These are phyloP conservation scores for Cladophialophora chaetospira DNA, from an alignment of 2,329 filamentous ascomycete genomes.

Conservation along the genomic window DNA sequence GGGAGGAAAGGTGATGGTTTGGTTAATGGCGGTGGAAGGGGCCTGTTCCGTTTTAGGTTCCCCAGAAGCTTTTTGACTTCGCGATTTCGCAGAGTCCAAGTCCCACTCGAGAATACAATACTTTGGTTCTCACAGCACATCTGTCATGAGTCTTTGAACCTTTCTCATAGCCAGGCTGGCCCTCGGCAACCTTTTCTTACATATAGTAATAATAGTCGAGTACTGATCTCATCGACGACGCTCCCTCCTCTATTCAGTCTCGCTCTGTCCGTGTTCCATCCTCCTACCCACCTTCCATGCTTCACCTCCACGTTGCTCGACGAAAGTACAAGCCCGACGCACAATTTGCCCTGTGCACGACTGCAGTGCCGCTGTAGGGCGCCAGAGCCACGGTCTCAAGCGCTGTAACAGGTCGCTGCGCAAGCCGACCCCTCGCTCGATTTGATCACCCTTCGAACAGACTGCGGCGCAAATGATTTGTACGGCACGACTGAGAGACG, in stretches of 20 bases:
- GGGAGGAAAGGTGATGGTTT: too few species aligned
- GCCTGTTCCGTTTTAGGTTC: too few species aligned
- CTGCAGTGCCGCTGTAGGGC: constrained; percentile 7
- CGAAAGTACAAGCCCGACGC: constrained; percentile 12
- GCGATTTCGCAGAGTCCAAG: too few species aligned
- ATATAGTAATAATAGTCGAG: not conserved
- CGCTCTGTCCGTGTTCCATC: not conserved
- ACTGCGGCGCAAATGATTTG: not conserved
- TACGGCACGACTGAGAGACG: not conserved
- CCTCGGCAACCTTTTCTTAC: too few species aligned
- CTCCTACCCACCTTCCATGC: constrained; percentile 2
- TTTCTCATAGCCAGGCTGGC: too few species aligned
- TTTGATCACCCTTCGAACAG: not conserved
- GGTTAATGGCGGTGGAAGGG: too few species aligned
- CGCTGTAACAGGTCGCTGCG: constrained; percentile 1
- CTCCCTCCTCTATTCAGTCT: not conserved
- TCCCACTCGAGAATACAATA: too few species aligned
- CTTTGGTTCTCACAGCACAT: too few species aligned
- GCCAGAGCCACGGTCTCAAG: constrained; percentile 23
- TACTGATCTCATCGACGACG: not conserved
- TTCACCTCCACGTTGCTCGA: constrained; percentile 10
- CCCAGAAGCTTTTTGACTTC: too few species aligned
- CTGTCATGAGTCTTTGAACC: too few species aligned
- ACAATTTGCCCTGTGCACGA: constrained; percentile 17
- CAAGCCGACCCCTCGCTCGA: not conserved